phyloP scores from a whole-genome alignment of 2,329 filamentous ascomycete species.

The Colletotrichum cuscutae region DNA sequence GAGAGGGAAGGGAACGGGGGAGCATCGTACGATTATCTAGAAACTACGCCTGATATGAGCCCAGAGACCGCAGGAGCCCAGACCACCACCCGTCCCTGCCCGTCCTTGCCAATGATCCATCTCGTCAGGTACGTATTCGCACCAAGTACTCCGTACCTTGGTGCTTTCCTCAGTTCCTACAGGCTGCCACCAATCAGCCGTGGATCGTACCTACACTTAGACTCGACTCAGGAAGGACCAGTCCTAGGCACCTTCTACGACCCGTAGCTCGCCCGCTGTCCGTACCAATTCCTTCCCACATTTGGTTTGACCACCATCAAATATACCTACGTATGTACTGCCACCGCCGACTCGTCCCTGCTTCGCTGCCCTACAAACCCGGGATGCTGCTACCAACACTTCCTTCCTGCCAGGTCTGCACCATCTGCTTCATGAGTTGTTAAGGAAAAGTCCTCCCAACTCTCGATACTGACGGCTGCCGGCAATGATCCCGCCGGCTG shows the following conservation, averaged over 20 bases:
- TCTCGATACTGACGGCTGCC: background rate
- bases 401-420: no score
- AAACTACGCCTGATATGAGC: slow-evolving; percentile 33
- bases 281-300: background rate
- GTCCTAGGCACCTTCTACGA: no score
- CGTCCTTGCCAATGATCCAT: background rate
- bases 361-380: background rate
- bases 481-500: background rate
- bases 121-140: background rate
- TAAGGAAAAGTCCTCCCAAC: no score
- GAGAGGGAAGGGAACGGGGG: slow-evolving; percentile 27
- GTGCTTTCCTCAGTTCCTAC: no score
- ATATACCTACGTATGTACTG: background rate
- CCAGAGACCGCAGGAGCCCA: slow-evolving; percentile 16
- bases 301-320: background rate
- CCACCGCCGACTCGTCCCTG: background rate
- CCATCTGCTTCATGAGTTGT: no score
- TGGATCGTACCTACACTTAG: no score
- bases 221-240: no score
- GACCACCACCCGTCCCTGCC: slow-evolving; percentile 27
- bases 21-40: slow-evolving; percentile 37
- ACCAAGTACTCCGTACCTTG: no score
- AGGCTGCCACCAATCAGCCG: no score
- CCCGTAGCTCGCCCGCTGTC: background rate
- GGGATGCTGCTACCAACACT: no score